A percentile compares a stretch with the other conserved stretches of the same genome.
phyloP scores from a whole-genome alignment of 2,329 filamentous ascomycete species.

The Zalaria obscura region DNA sequence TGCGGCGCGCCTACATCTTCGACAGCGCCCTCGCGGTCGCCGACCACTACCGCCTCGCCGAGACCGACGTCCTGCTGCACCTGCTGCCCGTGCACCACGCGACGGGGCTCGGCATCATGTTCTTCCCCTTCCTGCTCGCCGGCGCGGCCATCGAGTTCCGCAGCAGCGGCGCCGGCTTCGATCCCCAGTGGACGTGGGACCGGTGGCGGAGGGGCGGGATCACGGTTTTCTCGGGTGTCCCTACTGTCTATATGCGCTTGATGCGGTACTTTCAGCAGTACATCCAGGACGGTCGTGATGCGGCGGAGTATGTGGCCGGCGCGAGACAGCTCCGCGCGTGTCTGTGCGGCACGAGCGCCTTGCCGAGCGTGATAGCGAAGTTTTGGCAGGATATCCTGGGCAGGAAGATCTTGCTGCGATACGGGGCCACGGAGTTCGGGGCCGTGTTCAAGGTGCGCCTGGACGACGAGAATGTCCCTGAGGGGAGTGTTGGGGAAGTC shows the following conservation, averaged over 20 bases:
- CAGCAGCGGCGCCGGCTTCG: conserved; percentile 25
- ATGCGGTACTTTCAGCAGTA: conserved; percentile 28
- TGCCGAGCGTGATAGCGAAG: conserved; percentile 35
- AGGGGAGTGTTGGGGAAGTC: conserved; percentile 31
- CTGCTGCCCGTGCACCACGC: conserved; percentile 37
- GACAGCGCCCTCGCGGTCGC: conserved; percentile 22
- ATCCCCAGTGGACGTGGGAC: conserved; percentile 27
- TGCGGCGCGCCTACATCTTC: conserved; percentile 27
- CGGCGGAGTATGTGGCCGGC: conserved; percentile 27
- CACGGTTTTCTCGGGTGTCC: conserved; percentile 38
- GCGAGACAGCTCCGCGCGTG: conserved; percentile 26
- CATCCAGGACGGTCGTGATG: conserved; percentile 16
- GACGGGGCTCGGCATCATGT: conserved; percentile 36
- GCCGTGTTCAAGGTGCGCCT: conserved; percentile 32
- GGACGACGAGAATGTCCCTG: conserved; percentile 19
- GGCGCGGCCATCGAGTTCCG: conserved; percentile 34
- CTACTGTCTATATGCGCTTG: conserved; percentile 36
- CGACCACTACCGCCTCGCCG: conserved; percentile 23
- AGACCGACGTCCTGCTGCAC: conserved; percentile 32
- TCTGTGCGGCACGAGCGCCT: conserved; percentile 32
- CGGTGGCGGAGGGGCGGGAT: conserved; percentile 26
- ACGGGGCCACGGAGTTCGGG: conserved; percentile 38
- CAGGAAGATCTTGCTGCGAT: conserved; percentile 30
- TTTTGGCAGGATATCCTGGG: conserved; percentile 34
- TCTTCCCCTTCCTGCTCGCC: conserved; percentile 31